A percentile compares a stretch with the other conserved stretches of the same genome.
These are phyloP conservation scores for Curvularia verruculosa DNA, from an alignment of 2,329 filamentous ascomycete genomes.

Conservation along the genomic window DNA sequence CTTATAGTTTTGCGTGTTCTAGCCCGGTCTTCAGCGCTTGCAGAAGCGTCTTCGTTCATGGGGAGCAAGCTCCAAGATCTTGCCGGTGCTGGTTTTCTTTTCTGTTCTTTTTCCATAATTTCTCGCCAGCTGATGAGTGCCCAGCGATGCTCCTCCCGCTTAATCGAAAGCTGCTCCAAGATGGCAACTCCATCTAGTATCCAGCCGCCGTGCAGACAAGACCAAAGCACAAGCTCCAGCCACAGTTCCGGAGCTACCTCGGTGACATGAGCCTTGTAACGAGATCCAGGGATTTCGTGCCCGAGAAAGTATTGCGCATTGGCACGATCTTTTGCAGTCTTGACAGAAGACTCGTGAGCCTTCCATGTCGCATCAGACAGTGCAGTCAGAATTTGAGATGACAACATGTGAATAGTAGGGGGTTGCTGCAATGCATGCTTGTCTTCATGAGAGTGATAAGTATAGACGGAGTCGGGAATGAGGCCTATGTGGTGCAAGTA, in stretches of 20 bases:
- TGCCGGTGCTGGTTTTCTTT: slow-evolving; percentile 22
- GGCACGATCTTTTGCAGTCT: slow-evolving; percentile 32
- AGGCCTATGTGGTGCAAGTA: slow-evolving; percentile 55
- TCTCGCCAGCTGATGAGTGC: slow-evolving; percentile 52
- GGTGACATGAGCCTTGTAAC: slow-evolving; percentile 50
- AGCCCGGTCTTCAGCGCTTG: slow-evolving; percentile 32
- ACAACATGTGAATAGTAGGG: slow-evolving; percentile 56
- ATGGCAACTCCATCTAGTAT: slow-evolving; percentile 51
- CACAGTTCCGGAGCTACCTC: slow-evolving; percentile 56
- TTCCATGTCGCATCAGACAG: slow-evolving; percentile 59
- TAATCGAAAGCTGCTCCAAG: slow-evolving; percentile 38
- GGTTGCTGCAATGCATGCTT: slow-evolving; percentile 53
- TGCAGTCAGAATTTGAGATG: slow-evolving; percentile 56
- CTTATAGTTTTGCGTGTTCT: slow-evolving; percentile 59
- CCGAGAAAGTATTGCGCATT: slow-evolving; percentile 51
- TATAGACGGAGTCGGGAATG: slow-evolving; percentile 55
- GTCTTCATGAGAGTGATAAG: slow-evolving; percentile 44
- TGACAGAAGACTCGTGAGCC: slow-evolving; percentile 51
- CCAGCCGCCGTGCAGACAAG: slow-evolving; percentile 58
- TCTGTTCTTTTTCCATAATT: slow-evolving; percentile 41
- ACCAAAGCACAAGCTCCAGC: slow-evolving; percentile 60
- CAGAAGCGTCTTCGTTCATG: slow-evolving; percentile 22
- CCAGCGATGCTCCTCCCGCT: slow-evolving; percentile 33
- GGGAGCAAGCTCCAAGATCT: slow-evolving; percentile 36
- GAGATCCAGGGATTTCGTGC: slow-evolving; percentile 53